Conservation (phyloP, 345 rosid genomes). For the Citrus reticulata region DNA sequence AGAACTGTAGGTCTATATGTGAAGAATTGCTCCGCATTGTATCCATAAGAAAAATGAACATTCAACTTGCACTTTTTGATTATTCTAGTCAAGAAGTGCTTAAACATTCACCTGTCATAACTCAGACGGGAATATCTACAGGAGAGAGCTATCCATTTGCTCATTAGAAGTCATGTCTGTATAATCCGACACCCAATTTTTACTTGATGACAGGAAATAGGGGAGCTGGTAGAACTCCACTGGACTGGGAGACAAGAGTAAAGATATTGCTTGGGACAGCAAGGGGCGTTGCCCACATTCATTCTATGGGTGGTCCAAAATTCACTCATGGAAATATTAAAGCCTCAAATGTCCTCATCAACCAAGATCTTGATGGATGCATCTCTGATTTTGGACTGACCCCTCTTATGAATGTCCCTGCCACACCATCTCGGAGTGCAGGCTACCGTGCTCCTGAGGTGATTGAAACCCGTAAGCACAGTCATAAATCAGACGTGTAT, state of each 20-base stretch:
- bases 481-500: slow-evolving; percentile 68
- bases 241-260: slow-evolving; percentile 72
- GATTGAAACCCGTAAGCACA: slow-evolving; percentile 68
- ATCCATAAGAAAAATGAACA: background rate
- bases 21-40: background rate
- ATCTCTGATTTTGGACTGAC: slow-evolving; percentile 69
- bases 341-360: slow-evolving; percentile 75
- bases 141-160: background rate
- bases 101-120: background rate
- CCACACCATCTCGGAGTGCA: slow-evolving; percentile 51
- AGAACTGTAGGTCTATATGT: background rate
- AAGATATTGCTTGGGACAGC: slow-evolving; percentile 67
- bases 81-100: background rate
- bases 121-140: too few relatives aligned
- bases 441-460: slow-evolving; percentile 81
- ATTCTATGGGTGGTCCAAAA: slow-evolving; percentile 63
- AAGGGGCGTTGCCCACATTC: slow-evolving; percentile 71
- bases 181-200: background rate
- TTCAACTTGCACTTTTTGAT: background rate
- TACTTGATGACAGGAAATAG: slow-evolving; percentile 44
- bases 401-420: slow-evolving; percentile 61
- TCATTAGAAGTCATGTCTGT: background rate
- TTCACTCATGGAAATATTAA: slow-evolving; percentile 82
- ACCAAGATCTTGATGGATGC: slow-evolving; percentile 48
- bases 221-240: slow-evolving; percentile 50